Evolutionary conservation across 2,329 filamentous ascomycete species (phyloP).

Genomic region (Alternaria sp.): DNA sequence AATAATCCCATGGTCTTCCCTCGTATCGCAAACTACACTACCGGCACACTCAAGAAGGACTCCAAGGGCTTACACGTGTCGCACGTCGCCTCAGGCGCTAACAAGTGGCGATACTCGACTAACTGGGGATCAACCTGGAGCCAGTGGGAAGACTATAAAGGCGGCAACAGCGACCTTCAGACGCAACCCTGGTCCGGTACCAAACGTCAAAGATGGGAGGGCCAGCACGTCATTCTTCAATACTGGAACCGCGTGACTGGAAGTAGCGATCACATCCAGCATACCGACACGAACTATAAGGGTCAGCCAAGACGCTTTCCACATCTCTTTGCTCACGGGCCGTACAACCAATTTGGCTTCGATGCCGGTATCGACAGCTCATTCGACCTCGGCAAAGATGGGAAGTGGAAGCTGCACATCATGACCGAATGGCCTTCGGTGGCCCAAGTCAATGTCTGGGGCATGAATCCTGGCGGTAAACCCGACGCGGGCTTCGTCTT

Average conservation of each 20-base stretch:
- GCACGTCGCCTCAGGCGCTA: neutral
- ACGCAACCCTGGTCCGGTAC: constrained; percentile 63
- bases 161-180: neutral
- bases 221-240: constrained; percentile 67
- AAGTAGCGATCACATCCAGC: constrained; percentile 66
- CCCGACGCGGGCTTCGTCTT: neutral
- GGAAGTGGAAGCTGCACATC: neutral
- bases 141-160: neutral
- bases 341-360: neutral
- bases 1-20: constrained; percentile 54
- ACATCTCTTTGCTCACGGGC: constrained; percentile 56
- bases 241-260: constrained; percentile 67
- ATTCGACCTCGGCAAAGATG: neutral
- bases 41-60: neutral
- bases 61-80: neutral
- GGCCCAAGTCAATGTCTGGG: neutral
- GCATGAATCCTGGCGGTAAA: neutral
- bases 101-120: neutral
- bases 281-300: constrained; percentile 60
- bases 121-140: neutral
- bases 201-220: constrained; percentile 63
- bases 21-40: neutral
- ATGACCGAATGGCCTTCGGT: constrained; percentile 50
- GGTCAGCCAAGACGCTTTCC: constrained; percentile 59
- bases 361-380: neutral